These are phyloP conservation scores for Lunasporangiospora selenospora DNA, from an alignment of 192 early-diverging fungal species.

Conservation along the genomic window DNA sequence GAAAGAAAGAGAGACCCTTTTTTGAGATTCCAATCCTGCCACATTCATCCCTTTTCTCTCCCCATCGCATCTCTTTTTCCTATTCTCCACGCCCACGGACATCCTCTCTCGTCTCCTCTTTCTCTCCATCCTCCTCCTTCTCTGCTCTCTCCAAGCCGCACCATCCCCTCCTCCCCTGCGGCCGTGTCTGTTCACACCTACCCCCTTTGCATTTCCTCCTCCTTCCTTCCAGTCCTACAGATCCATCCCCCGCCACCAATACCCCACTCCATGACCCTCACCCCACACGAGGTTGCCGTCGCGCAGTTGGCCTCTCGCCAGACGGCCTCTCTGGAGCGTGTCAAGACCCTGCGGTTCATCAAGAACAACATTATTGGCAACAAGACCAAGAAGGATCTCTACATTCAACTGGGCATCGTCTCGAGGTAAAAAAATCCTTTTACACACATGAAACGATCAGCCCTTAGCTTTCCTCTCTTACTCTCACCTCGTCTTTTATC, in stretches of 20 bases:
- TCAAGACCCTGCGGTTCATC: constrained; percentile 71
- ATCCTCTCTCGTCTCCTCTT: background rate
- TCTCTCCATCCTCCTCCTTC: background rate
- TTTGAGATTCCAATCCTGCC: too few species aligned
- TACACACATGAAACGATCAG: too few species aligned
- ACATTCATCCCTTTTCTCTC: background rate
- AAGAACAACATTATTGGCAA: constrained; percentile 88
- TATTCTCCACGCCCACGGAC: too few species aligned
- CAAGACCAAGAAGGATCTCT: constrained; percentile 79
- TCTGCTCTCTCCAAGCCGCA: background rate
- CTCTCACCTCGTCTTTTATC: too few species aligned
- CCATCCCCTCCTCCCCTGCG: background rate
- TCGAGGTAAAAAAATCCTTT: too few species aligned
- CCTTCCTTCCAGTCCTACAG: background rate
- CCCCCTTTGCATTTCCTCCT: too few species aligned
- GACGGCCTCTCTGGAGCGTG: constrained; percentile 35
- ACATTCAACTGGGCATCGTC: constrained; percentile 66
- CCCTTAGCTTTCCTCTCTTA: too few species aligned
- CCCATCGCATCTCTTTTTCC: background rate
- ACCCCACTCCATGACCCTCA: constrained; percentile 52
- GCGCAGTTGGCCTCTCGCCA: constrained; percentile 53
- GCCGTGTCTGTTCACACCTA: too few species aligned
- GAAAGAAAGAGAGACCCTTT: background rate
- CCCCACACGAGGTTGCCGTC: constrained; percentile 61
- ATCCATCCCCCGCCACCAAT: background rate